A percentile compares a stretch with the other conserved stretches of the same genome.
phyloP scores from a whole-genome alignment of 768 basidiomycete genomes.

The Panaeolus papilionaceus region DNA sequence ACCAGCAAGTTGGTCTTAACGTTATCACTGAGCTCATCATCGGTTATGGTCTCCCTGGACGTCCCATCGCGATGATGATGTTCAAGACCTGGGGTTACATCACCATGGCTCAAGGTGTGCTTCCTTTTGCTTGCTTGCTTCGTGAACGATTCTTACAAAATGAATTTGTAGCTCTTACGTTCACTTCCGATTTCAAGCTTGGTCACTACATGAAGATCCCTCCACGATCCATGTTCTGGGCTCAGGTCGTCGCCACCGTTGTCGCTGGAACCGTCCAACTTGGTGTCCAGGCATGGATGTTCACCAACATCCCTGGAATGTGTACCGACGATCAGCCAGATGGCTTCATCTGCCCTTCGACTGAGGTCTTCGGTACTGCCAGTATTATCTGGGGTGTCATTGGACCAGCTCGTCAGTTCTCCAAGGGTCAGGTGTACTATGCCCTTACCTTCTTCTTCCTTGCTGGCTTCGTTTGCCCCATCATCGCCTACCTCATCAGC shows the following conservation, averaged over 20 bases:
- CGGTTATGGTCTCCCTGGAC: constrained; percentile 80
- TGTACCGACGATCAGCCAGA: constrained; percentile 59
- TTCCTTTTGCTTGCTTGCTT: neutral
- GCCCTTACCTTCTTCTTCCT: constrained; percentile 81
- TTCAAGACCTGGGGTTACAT: constrained; percentile 87
- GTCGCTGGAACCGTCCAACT: constrained; percentile 78
- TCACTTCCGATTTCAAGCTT: constrained; percentile 81
- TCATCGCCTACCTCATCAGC: constrained; percentile 57
- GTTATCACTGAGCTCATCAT: constrained; percentile 85
- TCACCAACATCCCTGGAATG: constrained; percentile 68
- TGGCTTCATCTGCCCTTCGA: constrained; percentile 73
- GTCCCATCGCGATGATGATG: constrained; percentile 83
- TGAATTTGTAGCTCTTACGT: constrained; percentile 56
- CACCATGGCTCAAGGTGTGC: constrained; percentile 59
- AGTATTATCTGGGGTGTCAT: constrained; percentile 86
- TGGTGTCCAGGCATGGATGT: constrained; percentile 81
- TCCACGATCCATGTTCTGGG: constrained; percentile 75
- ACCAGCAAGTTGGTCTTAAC: constrained; percentile 75
- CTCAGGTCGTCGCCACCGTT: constrained; percentile 69
- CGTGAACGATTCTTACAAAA: neutral
- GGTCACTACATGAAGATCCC: constrained; percentile 83
- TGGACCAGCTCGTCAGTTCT: constrained; percentile 77
- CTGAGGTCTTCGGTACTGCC: constrained; percentile 80
- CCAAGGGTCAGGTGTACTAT: constrained; percentile 64
- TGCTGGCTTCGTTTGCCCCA: constrained; percentile 68